phyloP scores from a whole-genome alignment of 1,284 basidiomycete species.

The Pseudozyma pruni region DNA sequence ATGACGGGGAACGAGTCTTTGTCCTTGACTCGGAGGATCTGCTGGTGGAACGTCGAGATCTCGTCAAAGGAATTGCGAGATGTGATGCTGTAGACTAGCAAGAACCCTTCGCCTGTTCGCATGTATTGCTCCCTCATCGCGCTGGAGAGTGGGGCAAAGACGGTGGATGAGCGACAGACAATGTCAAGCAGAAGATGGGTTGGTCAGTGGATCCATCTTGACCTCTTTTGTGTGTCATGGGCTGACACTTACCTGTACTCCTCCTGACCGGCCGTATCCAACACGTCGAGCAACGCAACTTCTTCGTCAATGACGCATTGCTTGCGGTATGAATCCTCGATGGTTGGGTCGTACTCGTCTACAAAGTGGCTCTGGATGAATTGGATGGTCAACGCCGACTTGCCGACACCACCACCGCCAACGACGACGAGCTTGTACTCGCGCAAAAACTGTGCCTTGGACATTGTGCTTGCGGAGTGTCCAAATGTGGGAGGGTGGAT shows the following conservation, averaged over 20 bases:
- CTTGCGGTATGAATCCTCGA: conserved; percentile 74
- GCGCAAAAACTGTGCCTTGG: conserved; percentile 75
- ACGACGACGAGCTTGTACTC: conserved; percentile 79
- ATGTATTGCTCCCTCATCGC: conserved; percentile 98
- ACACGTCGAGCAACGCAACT: conserved; percentile 93
- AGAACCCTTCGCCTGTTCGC: conserved; percentile 96
- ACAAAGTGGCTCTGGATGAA: conserved; percentile 95
- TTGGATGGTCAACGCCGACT: conserved; percentile 95
- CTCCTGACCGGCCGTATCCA: conserved; percentile 98
- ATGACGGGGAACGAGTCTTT: conserved; percentile 96
- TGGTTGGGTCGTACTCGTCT: conserved; percentile 98
- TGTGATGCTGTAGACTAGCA: conserved; percentile 98
- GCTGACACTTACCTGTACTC: conserved; percentile 83
- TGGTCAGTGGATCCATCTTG: too few species aligned
- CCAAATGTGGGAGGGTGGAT: not conserved
- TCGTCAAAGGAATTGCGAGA: conserved; percentile 97
- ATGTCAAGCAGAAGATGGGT: too few species aligned
- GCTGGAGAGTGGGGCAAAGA: conserved; percentile 70
- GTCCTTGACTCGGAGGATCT: conserved; percentile 86
- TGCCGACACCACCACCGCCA: conserved; percentile 96
- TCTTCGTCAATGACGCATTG: conserved; percentile 85
- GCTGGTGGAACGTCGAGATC: conserved; percentile 96
- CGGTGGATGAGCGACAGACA: too few species aligned
- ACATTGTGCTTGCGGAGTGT: conserved; percentile 5
- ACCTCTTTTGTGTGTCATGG: conserved; percentile 2